phyloP scores from a whole-genome alignment of 495 filamentous ascomycete species.

The Saxophila tyrrhenica region DNA sequence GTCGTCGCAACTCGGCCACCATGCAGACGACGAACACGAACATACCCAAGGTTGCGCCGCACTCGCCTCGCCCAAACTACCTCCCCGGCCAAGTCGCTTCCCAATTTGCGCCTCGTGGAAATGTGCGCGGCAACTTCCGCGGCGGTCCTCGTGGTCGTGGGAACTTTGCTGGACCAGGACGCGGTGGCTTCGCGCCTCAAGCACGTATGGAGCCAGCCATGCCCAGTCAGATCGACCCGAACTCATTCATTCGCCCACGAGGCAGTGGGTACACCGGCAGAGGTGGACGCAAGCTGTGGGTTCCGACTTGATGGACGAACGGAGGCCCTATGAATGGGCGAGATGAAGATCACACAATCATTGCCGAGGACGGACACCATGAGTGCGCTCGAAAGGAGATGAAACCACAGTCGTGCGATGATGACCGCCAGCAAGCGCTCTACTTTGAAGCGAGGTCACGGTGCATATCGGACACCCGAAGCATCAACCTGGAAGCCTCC shows the following conservation, averaged over 20 bases:
- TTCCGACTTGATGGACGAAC: constrained; percentile 3
- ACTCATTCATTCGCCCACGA: constrained; percentile 14
- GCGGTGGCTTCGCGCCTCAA: not conserved
- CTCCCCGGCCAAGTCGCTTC: not conserved
- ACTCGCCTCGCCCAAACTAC: constrained; percentile 5
- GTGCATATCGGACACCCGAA: too few species aligned
- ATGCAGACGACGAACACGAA: not conserved
- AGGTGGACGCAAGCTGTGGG: constrained; percentile 16
- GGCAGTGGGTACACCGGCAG: constrained; percentile 7
- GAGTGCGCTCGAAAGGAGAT: too few species aligned
- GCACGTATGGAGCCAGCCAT: not conserved
- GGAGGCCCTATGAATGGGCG: not conserved
- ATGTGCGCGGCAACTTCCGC: constrained; percentile 11
- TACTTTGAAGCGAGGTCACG: too few species aligned
- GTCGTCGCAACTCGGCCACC: constrained; percentile 8
- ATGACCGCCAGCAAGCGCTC: too few species aligned
- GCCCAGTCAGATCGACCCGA: constrained; percentile 15
- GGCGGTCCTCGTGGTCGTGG: constrained; percentile 14
- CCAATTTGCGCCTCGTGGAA: constrained; percentile 12
- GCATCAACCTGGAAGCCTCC: too few species aligned
- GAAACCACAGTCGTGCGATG: not conserved
- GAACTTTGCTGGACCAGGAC: not conserved
- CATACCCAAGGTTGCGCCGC: not conserved
- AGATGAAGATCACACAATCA: not conserved
- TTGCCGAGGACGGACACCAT: too few species aligned